Evolutionary conservation across 169 alveolate species (phyloP), one percentile per base, ranked within the genome.

Genomic region (Cryptosporidium parvum): DNA sequence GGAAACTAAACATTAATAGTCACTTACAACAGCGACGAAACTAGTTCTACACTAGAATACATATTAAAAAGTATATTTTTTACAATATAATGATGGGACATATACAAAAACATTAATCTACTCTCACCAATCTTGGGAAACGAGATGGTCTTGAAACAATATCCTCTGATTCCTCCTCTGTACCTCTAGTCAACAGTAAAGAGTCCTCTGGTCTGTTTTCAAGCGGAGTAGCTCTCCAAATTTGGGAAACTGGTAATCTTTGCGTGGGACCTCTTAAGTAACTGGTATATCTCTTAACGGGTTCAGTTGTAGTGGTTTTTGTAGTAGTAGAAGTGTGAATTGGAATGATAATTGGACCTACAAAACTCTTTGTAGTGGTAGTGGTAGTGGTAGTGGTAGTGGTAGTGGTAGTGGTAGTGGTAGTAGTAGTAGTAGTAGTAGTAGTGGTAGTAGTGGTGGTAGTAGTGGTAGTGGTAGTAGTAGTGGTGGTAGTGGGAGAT

Each of bases 401-500:
- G 0, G 85, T 51, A 0, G 71, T 59, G 0, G 85, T 70, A 1
- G 68, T 70, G 8, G 85, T 70, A 0, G 85, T 70, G 0, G 84
- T 44, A 0, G 84, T 70, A 21, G 84, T 70, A 12, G 84, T 18
- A 1, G 84, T 70, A 0, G 62, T 70, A 35, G 84, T 45, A 31
- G 85, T 72, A 9, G 70, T 72, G 5, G 69, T 51, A 35, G 85
- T 23, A 1, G 70, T 72, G 31, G 53, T 56, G 6, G 84, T 70
- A 2, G 68, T 70, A 3, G 85, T 51, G 33, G 86, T 73, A 5
- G 86, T 73, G 0, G 86, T 73, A 31, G 86, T 56, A 0, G 86
- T 73, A 35, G 70, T 29, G 6, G 85, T 48, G 39, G 86, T 73
- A 53, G 86, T 73, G 8, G 86, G 33, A 53, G 67, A 14, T n/a